Base-by-base conservation (phyloP, 2,329 filamentous ascomycete species). In the Botryotinia calthae region DNA sequence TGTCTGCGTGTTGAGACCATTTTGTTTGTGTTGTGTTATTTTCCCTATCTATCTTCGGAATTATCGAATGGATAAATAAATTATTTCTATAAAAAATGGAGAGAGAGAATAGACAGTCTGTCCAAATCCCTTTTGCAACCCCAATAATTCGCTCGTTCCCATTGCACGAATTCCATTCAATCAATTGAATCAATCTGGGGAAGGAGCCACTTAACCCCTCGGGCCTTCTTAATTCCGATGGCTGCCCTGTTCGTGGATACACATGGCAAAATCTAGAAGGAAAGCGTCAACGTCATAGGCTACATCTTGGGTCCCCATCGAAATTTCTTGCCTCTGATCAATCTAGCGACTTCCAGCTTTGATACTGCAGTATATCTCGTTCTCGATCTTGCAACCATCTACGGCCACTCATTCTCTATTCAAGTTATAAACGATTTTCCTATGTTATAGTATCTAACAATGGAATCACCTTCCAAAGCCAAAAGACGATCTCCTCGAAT, bases 1-100 rank as follows among this genome's bases (percentile, higher is more conserved):
- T 88, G 87, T 34, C 85, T 83, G 76, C 87, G 85, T 54, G 87
- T 88, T 48, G 86, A 87, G 70, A 88, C 87, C 87, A 72, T 72
- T 28, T 54, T 63, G 31, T 6, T 14, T 34, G 2, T 54, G 1
- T n/a, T 16, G 37, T 18, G 1, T 25, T 18, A 12, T 42, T 2
- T 54, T 22, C 22, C 28, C 46, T 22, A 1, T n/a, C 25, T 37
- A 20, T 28, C 4, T n/a, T 42, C 48, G 5, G 4, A 25, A 20
- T 22, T 2, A 16, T 22, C 14, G 2, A 31, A 18, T 10, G 12
- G 56, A 56, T 4, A 31, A 58, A 16, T 31, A 6, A 8, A 42
- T 31, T 31, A 9, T 10, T 18, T 25, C 25, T 54, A 31, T 44
- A 18, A 9, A 14, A 20, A 40, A 37, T 54, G 2, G 28, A 64